Conservation (phyloP, 139 green algal species). For the Chlorella sp. region DNA sequence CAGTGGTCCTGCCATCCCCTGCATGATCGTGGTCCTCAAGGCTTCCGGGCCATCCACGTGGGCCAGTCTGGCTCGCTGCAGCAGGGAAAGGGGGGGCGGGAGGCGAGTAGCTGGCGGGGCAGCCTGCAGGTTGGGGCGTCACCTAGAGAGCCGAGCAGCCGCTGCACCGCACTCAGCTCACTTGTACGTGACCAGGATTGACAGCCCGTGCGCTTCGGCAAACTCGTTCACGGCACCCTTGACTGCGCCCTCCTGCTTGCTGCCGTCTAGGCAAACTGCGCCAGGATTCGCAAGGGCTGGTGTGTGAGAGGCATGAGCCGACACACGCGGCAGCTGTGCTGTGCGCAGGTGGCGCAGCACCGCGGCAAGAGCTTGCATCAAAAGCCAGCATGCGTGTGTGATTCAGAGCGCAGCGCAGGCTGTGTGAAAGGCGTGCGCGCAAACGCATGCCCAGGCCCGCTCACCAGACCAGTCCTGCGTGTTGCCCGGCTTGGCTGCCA, state of each 20-base stretch:
- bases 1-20: too few species aligned
- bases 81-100: not conserved
- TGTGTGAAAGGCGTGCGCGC: too few species aligned
- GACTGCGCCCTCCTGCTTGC: not conserved
- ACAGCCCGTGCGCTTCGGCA: not conserved
- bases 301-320: too few species aligned
- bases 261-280: not conserved
- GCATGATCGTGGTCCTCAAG: too few species aligned
- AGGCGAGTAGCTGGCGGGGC: not conserved
- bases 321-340: too few species aligned
- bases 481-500: not conserved
- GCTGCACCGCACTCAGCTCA: not conserved
- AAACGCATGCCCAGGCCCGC: not conserved
- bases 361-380: too few species aligned
- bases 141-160: not conserved
- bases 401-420: too few species aligned
- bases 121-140: not conserved
- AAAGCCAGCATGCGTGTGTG: too few species aligned
- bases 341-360: too few species aligned
- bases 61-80: not conserved
- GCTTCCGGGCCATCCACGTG: not conserved
- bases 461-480: not conserved
- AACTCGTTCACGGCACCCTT: conserved; percentile 18
- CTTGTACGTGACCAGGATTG: not conserved
- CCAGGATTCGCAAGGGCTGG: too few species aligned